Evolutionary conservation across 2,329 filamentous ascomycete genomes (phyloP).

Genomic region (Decorospora gaudefroyi): DNA sequence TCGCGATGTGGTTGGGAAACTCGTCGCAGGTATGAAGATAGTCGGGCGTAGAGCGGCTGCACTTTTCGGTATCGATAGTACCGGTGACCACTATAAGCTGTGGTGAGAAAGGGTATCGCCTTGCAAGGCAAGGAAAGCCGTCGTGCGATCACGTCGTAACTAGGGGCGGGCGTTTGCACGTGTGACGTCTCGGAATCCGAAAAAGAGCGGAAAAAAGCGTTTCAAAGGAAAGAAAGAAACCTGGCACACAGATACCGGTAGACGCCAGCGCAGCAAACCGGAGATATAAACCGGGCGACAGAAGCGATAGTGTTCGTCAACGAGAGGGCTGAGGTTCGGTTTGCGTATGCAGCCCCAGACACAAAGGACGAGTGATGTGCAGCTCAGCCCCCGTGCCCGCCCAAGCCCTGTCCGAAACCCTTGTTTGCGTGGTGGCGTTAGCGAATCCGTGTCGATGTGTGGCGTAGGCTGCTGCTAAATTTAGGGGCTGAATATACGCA

Average conservation of each 20-base stretch:
- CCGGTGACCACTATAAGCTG: slow-evolving; percentile 6
- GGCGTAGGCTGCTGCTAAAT: slow-evolving; percentile 13
- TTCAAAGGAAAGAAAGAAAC: not conserved
- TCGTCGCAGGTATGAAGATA: not conserved
- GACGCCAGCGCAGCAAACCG: slow-evolving; percentile 1
- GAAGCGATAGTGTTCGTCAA: slow-evolving; percentile 11
- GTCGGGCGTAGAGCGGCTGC: not conserved
- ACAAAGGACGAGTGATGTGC: slow-evolving; percentile 11
- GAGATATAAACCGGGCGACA: not conserved
- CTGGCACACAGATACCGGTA: not conserved
- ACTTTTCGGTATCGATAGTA: not conserved
- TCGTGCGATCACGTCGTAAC: slow-evolving; percentile 1
- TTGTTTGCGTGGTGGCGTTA: too few relatives aligned
- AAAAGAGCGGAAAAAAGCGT: not conserved
- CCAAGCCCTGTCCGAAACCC: slow-evolving; percentile 1
- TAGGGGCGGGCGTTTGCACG: not conserved
- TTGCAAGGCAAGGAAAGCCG: slow-evolving; percentile 1
- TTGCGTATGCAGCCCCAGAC: slow-evolving; percentile 15
- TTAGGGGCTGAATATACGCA: slow-evolving; percentile 11
- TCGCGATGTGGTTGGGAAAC: not conserved
- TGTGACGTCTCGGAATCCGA: not conserved
- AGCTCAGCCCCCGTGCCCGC: slow-evolving; percentile 11
- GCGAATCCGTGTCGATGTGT: slow-evolving; percentile 9
- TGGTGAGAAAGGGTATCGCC: slow-evolving; percentile 6
- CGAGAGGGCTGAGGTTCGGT: slow-evolving; percentile 16